Conservation (phyloP, 352 stramenopile genomes). For the Blastocystis sp. region DNA sequence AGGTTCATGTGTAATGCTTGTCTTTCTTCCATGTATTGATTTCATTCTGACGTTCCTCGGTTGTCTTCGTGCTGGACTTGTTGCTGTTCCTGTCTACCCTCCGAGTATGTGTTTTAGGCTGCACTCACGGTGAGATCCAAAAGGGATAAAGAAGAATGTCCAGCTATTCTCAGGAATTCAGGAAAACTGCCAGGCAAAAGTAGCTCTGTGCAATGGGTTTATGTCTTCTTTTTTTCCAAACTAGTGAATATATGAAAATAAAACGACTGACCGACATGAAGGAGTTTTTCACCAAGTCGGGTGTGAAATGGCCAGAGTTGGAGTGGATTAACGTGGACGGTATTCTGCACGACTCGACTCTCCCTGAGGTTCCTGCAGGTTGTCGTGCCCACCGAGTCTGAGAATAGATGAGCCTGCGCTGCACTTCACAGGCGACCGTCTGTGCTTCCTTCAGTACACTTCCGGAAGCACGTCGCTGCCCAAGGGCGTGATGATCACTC, state of each 20-base stretch:
- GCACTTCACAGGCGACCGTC: constrained; percentile 65
- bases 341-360: neutral
- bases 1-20: constrained; percentile 81
- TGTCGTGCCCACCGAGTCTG: neutral
- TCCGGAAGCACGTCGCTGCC: constrained; percentile 91
- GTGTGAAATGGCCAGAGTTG: constrained; percentile 66
- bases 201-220: constrained; percentile 71
- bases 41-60: constrained; percentile 94
- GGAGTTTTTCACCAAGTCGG: constrained; percentile 37
- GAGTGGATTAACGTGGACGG: constrained; percentile 66
- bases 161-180: constrained; percentile 87
- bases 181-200: constrained; percentile 77
- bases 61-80: constrained; percentile 82
- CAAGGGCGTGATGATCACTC: constrained; percentile 95
- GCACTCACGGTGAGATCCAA: constrained; percentile 72
- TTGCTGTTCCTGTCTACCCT: constrained; percentile 87
- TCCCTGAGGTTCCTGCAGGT: constrained; percentile 20
- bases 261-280: constrained; percentile 67
- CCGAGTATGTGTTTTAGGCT: constrained; percentile 38
- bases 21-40: constrained; percentile 90
- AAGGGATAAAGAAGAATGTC: constrained; percentile 86
- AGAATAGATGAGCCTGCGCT: constrained; percentile 12
- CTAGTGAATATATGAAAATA: constrained; percentile 40
- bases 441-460: constrained; percentile 98
- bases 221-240: neutral